Base-by-base conservation (phyloP, 2,329 filamentous ascomycete genomes). In the Teratosphaeria gauchensis region DNA sequence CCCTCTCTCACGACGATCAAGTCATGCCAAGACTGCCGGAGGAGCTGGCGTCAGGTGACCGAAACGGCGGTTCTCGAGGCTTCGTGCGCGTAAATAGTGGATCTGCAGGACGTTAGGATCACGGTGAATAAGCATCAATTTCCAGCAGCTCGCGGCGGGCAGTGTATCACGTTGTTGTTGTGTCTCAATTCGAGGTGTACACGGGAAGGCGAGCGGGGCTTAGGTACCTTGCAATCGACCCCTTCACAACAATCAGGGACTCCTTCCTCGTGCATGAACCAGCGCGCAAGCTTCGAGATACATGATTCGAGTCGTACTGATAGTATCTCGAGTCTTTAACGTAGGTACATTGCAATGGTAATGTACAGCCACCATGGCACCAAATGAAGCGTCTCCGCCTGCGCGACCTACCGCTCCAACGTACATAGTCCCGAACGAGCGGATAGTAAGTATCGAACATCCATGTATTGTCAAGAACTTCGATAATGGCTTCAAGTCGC, bases 391-490 rank as follows among this genome's bases (percentile, higher is more conserved):
- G 42, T 19, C 42, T 6, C n/a, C 42, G 42, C 42, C 42, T 19
- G 42, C 16, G 16, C n/a, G 42, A 21, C 8, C 54, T 14, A 6
- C 31, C 8, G 56, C 58, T 52, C 78, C 80, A 0, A 78, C 76
- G 68, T 81, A 81, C 66, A 60, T 68, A 8, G 75, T 87, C 46
- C 81, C 82, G 2, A 65, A 72, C 42, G 75, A 78, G 61, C 75
- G 78, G 56, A 75, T 88, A 54, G 77, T 86, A 57, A 80, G 79
- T 61, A 77, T 89, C 53, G 86, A 89, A 68, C 85, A 88, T 72
- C 86, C 86, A 56, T 84, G 82, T 68, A 79, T 87, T 57, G 74
- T 88, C 66, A 81, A 80, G 68, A 84, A 87, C 70, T 70, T 86
- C 58, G 82, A 86, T 67, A 84, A 81, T 68, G 85, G 79, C 60